phyloP scores from a whole-genome alignment of 805 yeast genomes.

The Candida cerambycidarum region DNA sequence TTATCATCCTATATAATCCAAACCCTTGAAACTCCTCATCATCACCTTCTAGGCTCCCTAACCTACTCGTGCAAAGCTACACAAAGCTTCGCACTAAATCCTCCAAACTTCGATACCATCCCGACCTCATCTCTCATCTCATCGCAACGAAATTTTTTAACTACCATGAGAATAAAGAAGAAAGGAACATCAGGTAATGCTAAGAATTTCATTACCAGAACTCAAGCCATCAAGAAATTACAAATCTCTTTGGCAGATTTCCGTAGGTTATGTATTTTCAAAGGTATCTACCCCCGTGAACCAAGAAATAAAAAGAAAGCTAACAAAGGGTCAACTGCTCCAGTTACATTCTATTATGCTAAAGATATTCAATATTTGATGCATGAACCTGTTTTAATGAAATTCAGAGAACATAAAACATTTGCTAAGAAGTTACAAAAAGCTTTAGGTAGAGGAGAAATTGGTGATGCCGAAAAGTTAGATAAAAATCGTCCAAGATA shows the following conservation, averaged over 20 bases:
- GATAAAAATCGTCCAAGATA: constrained; percentile 81
- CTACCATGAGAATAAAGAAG: constrained; percentile 66
- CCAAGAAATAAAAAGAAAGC: constrained; percentile 96
- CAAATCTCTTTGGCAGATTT: constrained; percentile 96
- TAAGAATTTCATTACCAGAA: constrained; percentile 86
- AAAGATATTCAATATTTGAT: constrained; percentile 92
- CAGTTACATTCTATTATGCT: constrained; percentile 88
- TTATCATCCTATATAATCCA: too few relatives aligned
- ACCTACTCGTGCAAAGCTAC: too few relatives aligned
- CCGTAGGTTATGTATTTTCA: constrained; percentile 94
- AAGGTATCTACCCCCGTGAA: constrained; percentile 96
- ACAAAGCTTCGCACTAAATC: too few relatives aligned
- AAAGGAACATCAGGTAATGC: constrained; percentile 87
- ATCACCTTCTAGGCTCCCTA: not conserved
- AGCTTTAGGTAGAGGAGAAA: constrained; percentile 90
- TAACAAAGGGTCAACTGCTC: constrained; percentile 96
- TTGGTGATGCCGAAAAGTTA: constrained; percentile 80
- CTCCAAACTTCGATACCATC: too few relatives aligned
- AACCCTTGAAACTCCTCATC: too few relatives aligned
- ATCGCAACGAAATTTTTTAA: constrained; percentile 3
- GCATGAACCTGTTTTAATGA: constrained; percentile 90
- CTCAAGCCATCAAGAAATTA: constrained; percentile 88
- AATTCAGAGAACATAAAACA: constrained; percentile 93
- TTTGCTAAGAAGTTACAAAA: constrained; percentile 87
- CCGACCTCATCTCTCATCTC: too few relatives aligned